Evolutionary conservation across 2,329 filamentous ascomycete species (phyloP), one percentile per base, ranked within the genome.

Genomic region (Colletotrichum gloeosporioides): DNA sequence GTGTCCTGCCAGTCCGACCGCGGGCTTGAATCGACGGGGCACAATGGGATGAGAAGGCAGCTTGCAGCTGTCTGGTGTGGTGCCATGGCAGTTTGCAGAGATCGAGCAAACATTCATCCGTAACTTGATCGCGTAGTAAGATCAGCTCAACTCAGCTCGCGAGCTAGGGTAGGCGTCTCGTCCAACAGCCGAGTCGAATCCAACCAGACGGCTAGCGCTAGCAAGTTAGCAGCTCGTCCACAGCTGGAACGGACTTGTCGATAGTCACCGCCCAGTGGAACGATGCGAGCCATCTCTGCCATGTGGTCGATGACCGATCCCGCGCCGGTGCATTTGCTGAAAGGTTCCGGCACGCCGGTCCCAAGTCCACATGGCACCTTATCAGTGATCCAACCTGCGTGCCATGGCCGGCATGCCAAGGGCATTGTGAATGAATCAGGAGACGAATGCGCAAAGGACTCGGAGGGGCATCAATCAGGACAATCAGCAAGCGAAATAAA

Each of bases 41-140:
- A 32, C n/a, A 55, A 71, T 55, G 61, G 31, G 36, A 44, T 22
- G 55, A 57, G 70, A 64, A 77, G 73, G 74, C 74, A 74, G 36
- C 61, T 57, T 77, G 74, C 76, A 77, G 74, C 29, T 36, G 32
- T 57, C 25, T 36, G 36, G 31, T 32, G 53, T 67, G 29, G 62
- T 75, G 71, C 65, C 32, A 65, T 44, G 64, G 31, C 39, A 67
- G 57, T 39, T 69, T 69, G 73, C 18, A 55, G 22, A 44, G 44
- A 68, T 25, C 16, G 65, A 73, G 69, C 76, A 77, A 77, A 77
- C 74, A 72, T 67, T 22, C 27, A 55, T 18, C 36, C 32, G 18
- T 53, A 25, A 44, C 70, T 69, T 57, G 18, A 73, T 64, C 36
- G 22, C 34, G 67, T 57, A 22, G n/a, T 44, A 13, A 29, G 32